Conservation (phyloP, 495 filamentous ascomycete genomes). For the Hypomontagnella submonticulosa region DNA sequence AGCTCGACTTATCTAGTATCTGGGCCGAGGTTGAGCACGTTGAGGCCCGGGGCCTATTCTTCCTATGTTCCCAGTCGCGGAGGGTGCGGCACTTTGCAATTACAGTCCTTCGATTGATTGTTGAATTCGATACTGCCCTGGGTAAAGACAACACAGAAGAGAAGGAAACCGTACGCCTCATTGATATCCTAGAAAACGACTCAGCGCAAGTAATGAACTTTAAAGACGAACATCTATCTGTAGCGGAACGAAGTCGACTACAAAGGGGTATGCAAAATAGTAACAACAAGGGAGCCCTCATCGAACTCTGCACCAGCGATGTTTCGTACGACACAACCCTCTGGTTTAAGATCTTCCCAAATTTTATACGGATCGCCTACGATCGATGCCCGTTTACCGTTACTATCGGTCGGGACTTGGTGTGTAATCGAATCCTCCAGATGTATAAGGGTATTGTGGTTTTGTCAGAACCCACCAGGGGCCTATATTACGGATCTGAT, state of each 20-base stretch:
- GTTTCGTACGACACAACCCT: constrained; percentile 92
- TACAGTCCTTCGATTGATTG: constrained; percentile 89
- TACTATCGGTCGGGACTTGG: constrained; percentile 86
- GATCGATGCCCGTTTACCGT: constrained; percentile 92
- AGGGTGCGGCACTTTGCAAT: constrained; percentile 90
- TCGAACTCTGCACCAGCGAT: constrained; percentile 95
- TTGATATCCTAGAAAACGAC: constrained; percentile 90
- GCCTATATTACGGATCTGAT: constrained; percentile 64
- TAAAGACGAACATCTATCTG: constrained; percentile 90
- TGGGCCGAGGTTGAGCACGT: constrained; percentile 95
- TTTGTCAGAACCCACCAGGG: constrained; percentile 77
- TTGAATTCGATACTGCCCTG: constrained; percentile 91
- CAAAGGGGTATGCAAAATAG: constrained; percentile 90
- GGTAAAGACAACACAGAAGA: constrained; percentile 69
- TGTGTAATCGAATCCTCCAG: constrained; percentile 89
- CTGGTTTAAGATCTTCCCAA: constrained; percentile 98
- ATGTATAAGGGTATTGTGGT: constrained; percentile 86
- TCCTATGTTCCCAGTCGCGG: constrained; percentile 93
- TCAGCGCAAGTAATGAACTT: constrained; percentile 88
- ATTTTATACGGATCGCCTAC: constrained; percentile 89
- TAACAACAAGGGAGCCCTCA: constrained; percentile 83
- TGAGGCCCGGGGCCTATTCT: constrained; percentile 97
- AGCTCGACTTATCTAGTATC: constrained; percentile 86
- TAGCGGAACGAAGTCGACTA: constrained; percentile 90
- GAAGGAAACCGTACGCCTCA: constrained; percentile 74